A percentile compares a stretch with the other conserved stretches of the same genome.
phyloP scores from a whole-genome alignment of 371 early-diverging fungal species.

The Lichtheimia corymbifera region DNA sequence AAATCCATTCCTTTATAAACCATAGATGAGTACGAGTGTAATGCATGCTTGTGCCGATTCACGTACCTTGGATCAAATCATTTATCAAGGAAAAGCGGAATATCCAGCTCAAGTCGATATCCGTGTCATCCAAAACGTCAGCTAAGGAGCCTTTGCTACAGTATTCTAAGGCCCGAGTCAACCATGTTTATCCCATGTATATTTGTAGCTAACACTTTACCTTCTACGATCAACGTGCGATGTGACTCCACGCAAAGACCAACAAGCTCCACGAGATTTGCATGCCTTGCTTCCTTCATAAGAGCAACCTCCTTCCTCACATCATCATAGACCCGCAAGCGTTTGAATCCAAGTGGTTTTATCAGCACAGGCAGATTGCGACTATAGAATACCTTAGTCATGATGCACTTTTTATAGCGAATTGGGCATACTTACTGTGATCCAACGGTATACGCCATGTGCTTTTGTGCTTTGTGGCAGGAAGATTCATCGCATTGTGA shows the following conservation, averaged over 20 bases:
- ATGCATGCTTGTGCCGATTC: neutral
- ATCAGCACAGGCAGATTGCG: constrained; percentile 53
- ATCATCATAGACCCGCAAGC: constrained; percentile 12
- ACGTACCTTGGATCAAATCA: constrained; percentile 41
- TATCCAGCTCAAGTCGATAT: constrained; percentile 52
- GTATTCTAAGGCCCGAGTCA: constrained; percentile 26
- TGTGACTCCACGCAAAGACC: constrained; percentile 47
- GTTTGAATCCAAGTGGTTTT: constrained; percentile 21
- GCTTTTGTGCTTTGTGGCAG: too few relatives aligned
- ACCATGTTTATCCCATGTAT: neutral
- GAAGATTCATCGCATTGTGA: too few relatives aligned
- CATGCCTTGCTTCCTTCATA: constrained; percentile 31
- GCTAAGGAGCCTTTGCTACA: constrained; percentile 49
- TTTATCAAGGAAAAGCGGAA: constrained; percentile 55
- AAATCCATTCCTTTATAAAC: constrained; percentile 42
- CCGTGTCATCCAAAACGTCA: constrained; percentile 43
- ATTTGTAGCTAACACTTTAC: constrained; percentile 12
- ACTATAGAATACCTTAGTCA: constrained; percentile 18
- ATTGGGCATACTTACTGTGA: constrained; percentile 9
- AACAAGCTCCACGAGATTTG: constrained; percentile 44
- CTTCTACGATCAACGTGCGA: constrained; percentile 46
- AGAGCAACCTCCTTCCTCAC: constrained; percentile 21
- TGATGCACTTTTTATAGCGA: constrained; percentile 4
- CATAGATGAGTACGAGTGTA: neutral
- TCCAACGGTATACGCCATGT: constrained; percentile 5